Evolutionary conservation across 441 rosid species (phyloP).

Genomic region (Eruca vesicaria): DNA sequence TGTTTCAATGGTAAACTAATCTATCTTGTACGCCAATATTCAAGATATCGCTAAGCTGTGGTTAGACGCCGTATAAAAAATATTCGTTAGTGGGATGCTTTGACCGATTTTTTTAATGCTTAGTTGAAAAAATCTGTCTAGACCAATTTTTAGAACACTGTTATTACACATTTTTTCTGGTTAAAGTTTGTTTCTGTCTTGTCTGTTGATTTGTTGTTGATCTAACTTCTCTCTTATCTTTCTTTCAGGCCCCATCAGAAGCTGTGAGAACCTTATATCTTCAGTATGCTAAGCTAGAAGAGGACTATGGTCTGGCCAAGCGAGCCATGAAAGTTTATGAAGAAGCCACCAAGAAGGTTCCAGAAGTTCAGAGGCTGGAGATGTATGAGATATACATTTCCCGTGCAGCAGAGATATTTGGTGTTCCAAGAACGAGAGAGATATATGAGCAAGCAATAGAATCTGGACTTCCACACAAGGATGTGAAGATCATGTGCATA

Average conservation of each 20-base stretch:
- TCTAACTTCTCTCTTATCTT: conserved; percentile 26
- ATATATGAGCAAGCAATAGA: background rate
- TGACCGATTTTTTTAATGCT: no score
- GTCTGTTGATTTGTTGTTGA: background rate
- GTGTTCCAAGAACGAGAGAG: no score
- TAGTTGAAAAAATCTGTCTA: no score
- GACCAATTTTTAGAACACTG: no score
- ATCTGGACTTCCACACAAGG: conserved; percentile 30
- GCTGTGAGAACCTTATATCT: conserved; percentile 80
- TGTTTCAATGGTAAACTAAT: conserved; percentile 45
- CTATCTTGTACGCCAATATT: background rate
- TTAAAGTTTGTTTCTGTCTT: background rate
- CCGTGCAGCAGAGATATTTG: no score
- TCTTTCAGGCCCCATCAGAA: conserved; percentile 79
- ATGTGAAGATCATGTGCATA: conserved; percentile 86
- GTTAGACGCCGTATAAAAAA: no score
- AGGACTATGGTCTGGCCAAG: conserved; percentile 3
- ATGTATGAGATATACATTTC: background rate
- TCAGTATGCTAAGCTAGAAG: conserved; percentile 93
- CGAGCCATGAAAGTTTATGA: no score
- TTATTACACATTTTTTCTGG: no score
- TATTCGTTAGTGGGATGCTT: no score
- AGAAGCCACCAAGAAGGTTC: no score
- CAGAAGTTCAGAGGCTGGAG: no score
- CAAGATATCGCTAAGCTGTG: no score